Evolutionary conservation across 192 early-diverging fungal species (phyloP).

Genomic region (Polychytrium aggregatum): DNA sequence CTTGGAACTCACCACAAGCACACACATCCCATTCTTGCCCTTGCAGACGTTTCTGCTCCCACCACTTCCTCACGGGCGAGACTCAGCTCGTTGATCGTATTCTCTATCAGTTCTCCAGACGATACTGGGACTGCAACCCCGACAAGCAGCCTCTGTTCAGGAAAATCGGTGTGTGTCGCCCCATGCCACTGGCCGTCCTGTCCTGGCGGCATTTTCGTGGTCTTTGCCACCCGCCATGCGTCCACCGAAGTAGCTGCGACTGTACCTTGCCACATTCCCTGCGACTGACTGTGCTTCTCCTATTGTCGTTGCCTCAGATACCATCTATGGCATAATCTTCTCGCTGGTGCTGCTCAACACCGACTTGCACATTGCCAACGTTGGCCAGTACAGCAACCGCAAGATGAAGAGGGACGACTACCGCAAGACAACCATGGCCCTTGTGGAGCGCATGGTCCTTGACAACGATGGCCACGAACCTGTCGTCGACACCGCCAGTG

Average conservation of each 20-base stretch:
- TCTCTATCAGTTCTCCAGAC: conserved; percentile 66
- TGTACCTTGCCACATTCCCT: no score
- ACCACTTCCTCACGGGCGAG: conserved; percentile 78
- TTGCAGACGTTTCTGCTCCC: conserved; percentile 54
- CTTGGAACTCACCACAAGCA: no score
- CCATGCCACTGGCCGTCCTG: no score
- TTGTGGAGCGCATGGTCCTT: conserved; percentile 15
- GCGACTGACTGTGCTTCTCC: no score
- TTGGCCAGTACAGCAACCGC: conserved; percentile 37
- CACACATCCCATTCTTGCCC: no score
- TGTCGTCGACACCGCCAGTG: background rate
- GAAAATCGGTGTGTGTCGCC: conserved; percentile 20
- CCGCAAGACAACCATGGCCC: conserved; percentile 17
- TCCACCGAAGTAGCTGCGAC: no score
- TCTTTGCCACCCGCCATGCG: no score
- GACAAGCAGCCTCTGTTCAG: conserved; percentile 17
- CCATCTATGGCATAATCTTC: conserved; percentile 78
- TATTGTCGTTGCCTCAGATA: no score
- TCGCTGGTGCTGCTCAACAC: conserved; percentile 85
- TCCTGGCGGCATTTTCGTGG: no score
- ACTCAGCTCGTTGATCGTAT: conserved; percentile 89
- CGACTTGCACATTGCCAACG: conserved; percentile 76
- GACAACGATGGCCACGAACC: conserved; percentile 4
- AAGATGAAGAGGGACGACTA: conserved; percentile 62
- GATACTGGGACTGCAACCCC: conserved; percentile 76